Base-by-base conservation (phyloP, 2,329 filamentous ascomycete genomes). In the Colletotrichum australisinense region DNA sequence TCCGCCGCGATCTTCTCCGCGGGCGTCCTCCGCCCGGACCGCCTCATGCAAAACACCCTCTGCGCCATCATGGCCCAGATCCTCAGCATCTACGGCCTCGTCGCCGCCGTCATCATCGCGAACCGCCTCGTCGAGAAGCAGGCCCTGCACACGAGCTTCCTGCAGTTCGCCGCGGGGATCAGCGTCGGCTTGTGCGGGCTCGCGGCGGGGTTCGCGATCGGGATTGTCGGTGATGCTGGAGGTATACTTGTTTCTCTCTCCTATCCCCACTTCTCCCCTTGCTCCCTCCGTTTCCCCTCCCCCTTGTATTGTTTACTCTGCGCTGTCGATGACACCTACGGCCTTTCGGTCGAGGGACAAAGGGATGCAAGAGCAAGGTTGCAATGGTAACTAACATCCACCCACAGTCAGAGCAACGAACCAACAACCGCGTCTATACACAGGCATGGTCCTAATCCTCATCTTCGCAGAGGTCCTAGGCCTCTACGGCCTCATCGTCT, bases 21-120 rank as follows among this genome's bases (percentile, higher is more conserved):
- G 30, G 84, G 84, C 68, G 79, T 87, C 77, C 78, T 86, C 67
- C 84, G 84, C 3, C 86, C 86, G 6, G 84, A 86, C 4, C 81
- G 82, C 64, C 77, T 87, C 69, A 84, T 85, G 81, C 83, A 86
- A 76, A 85, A 84, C 72, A 85, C 82, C 81, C 78, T 86, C 35
- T 86, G 84, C 73, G 79, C 84, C 73, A 84, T 86, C 80, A 86
- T 86, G 84, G 85, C 85, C 58, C 84, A 86, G 78, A 86, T 86
- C 75, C 81, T 86, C 32, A 84, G 84, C 76, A 86, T 87, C 74
- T 86, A 86, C 77, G 85, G 85, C 64, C 81, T 87, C 52, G 84
- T 87, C 56, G 81, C 81, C 64, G 82, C 81, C 71, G 84, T 87
- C 76, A 83, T 87, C 77, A 86, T 87, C 78, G 81, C 83, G 30